phyloP scores from a whole-genome alignment of 805 yeast species.

The Lachancea cidri region DNA sequence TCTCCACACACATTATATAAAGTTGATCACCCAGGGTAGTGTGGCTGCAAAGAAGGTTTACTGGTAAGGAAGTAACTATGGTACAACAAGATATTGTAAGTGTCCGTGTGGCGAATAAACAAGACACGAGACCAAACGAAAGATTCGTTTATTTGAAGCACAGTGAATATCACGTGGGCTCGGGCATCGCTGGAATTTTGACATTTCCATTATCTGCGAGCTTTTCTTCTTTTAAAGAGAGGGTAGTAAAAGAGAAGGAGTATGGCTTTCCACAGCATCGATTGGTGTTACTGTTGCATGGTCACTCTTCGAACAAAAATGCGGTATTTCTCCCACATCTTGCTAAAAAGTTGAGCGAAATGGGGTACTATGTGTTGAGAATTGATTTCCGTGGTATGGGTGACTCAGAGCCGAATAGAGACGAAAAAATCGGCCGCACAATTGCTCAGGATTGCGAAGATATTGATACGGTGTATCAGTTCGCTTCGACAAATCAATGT shows the following conservation, averaged over 20 bases:
- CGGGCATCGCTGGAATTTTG: conserved; percentile 36
- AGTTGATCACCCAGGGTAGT: background rate
- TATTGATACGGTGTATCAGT: conserved; percentile 43
- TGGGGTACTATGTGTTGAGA: conserved; percentile 63
- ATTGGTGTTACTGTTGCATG: conserved; percentile 68
- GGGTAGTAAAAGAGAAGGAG: conserved; percentile 13
- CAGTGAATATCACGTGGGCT: conserved; percentile 18
- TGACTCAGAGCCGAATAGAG: conserved; percentile 47
- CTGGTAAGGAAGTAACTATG: conserved; percentile 1
- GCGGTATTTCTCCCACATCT: conserved; percentile 65
- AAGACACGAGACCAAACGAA: conserved; percentile 13
- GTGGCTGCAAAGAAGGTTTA: background rate
- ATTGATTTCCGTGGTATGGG: conserved; percentile 89
- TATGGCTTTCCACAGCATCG: conserved; percentile 36
- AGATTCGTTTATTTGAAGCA: conserved; percentile 19
- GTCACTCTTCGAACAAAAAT: conserved; percentile 79
- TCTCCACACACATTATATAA: background rate
- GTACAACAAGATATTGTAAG: conserved; percentile 9
- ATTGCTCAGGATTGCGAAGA: conserved; percentile 66
- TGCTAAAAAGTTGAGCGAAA: conserved; percentile 55
- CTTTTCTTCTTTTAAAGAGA: conserved; percentile 16
- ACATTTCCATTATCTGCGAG: conserved; percentile 31
- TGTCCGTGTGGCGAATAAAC: conserved; percentile 5
- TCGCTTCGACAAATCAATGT: conserved; percentile 27
- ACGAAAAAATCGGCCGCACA: conserved; percentile 44